Evolutionary conservation across 805 yeast genomes (phyloP), one percentile per base, ranked within the genome.

Genomic region (Suhomyces kilbournensis): DNA sequence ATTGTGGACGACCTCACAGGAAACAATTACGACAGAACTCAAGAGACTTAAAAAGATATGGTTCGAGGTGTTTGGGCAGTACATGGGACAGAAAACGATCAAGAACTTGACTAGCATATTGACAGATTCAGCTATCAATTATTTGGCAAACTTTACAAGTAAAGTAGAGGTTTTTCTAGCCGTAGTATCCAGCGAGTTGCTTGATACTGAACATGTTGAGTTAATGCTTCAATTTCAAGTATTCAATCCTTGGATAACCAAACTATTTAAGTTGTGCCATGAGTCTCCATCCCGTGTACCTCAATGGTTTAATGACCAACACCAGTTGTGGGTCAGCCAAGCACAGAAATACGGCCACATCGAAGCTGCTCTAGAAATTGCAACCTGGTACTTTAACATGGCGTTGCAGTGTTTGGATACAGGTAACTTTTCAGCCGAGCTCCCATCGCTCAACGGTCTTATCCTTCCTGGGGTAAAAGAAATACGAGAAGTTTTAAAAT

Each of bases 191-290:
- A 38, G 42, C 17, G 32, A 38, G 34, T 4, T 47, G 40, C 10
- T 39, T 47, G 22, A 26, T 51, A 23, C 30, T 17, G 23, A 38
- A 14, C 19, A 20, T 14, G 28, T n/a, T 7, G 59, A 58, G 23
- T 15, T 55, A 1, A 42, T 78, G 2, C 34, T 79, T 26, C 70
- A 54, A 30, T 56, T 53, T 15, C 44, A 39, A 19, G 15, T 76
- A 17, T 74, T 79, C 57, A 77, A 78, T 51, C 72, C 76, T 10
- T 63, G 76, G 72, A 38, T 63, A 4, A 48, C 58, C 19, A 53
- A 54, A 4, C 58, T 74, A 17, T 54, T 55, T 17, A 32, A 35
- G 8, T 19, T 23, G 15, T 26, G n/a, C 19, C 8, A 25, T 8
- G 34, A 48, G 15, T 43, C 48, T 26, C 47, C 49, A 9, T 26